These are phyloP conservation scores for Diaporthe helianthi DNA, from an alignment of 2,329 filamentous ascomycete species.

Conservation along the genomic window DNA sequence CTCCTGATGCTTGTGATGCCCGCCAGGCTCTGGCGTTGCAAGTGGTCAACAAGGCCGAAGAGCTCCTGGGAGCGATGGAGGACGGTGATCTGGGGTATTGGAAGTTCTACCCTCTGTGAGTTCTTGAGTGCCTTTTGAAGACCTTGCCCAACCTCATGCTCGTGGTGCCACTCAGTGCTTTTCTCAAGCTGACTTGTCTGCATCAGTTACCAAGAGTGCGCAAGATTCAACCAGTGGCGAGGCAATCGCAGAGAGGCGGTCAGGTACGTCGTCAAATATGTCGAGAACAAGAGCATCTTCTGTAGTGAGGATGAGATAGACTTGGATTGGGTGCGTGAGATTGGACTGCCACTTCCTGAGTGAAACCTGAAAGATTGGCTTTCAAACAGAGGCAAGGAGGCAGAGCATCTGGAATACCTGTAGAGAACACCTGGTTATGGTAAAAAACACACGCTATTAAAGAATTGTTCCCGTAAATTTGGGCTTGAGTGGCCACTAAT, in stretches of 20 bases:
- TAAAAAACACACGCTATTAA: not conserved
- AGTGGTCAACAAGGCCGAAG: not conserved
- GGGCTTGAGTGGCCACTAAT: not conserved
- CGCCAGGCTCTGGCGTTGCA: not conserved
- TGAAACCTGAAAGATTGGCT: not conserved
- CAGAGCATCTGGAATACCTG: not conserved
- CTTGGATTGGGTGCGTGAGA: not conserved
- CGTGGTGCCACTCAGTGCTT: too few species aligned
- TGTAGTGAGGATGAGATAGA: constrained; percentile 6
- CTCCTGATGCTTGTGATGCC: too few species aligned
- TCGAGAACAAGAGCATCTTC: not conserved
- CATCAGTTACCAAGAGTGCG: not conserved
- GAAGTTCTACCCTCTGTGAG: constrained; percentile 11
- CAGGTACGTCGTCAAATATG: not conserved
- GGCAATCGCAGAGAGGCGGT: not conserved
- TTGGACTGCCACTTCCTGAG: not conserved
- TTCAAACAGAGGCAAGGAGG: not conserved
- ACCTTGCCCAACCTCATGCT: not conserved
- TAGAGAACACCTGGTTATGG: not conserved
- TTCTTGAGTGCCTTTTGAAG: not conserved
- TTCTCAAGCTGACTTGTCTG: not conserved
- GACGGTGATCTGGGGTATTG: not conserved
- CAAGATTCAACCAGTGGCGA: not conserved
- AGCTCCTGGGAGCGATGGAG: not conserved
- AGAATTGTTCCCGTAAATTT: not conserved